These are phyloP conservation scores for Kluyveromyces siamensis DNA, from an alignment of 805 yeast species.

Conservation along the genomic window DNA sequence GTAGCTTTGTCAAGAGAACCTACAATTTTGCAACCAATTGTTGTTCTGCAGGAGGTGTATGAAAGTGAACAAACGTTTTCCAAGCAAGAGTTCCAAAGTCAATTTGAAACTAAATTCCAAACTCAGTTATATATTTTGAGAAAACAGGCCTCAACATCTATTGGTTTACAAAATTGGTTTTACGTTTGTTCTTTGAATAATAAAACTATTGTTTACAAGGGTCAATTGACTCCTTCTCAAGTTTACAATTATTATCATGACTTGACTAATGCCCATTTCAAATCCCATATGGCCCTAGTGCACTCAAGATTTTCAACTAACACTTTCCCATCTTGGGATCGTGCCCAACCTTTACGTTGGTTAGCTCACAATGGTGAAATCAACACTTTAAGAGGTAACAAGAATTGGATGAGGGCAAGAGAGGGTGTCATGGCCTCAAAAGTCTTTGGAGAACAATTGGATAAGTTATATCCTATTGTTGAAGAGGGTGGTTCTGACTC, in stretches of 20 bases:
- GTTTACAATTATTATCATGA: conserved; percentile 94
- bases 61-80: conserved; percentile 29
- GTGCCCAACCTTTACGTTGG: conserved; percentile 96
- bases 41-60: conserved; percentile 50
- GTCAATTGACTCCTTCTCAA: conserved; percentile 94
- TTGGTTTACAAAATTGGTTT: conserved; percentile 95
- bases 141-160: conserved; percentile 82
- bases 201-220: conserved; percentile 90
- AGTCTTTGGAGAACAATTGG: conserved; percentile 85
- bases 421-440: conserved; percentile 92
- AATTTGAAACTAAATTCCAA: conserved; percentile 60
- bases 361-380: conserved; percentile 99
- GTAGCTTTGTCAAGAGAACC: conserved; percentile 94
- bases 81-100: conserved; percentile 44
- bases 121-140: conserved; percentile 77
- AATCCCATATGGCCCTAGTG: conserved; percentile 91
- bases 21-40: conserved; percentile 82
- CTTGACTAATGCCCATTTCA: conserved; percentile 80
- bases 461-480: conserved; percentile 84
- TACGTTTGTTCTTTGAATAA: conserved; percentile 88
- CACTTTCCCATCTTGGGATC: conserved; percentile 99
- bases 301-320: conserved; percentile 97
- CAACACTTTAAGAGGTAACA: conserved; percentile 93
- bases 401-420: conserved; percentile 98
- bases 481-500: conserved; percentile 99